Percentiles rank a stretch among this genome's conserved stretches.
Conservation (phyloP, 495 filamentous ascomycete species). For the Peziza echinospora region DNA sequence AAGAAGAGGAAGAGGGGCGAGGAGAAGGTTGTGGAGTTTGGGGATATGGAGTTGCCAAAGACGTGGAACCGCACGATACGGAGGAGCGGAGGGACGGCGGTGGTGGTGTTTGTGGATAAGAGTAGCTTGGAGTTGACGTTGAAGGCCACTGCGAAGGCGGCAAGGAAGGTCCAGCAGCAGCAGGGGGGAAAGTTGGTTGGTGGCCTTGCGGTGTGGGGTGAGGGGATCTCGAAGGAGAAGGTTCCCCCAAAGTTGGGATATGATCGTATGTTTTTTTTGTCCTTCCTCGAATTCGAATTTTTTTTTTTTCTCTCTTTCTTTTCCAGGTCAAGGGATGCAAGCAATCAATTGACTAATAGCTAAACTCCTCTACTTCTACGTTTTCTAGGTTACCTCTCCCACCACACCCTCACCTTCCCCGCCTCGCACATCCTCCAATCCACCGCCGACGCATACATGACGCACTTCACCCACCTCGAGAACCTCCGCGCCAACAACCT, state of each 20-base stretch:
- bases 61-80: conserved; percentile 59
- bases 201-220: conserved; percentile 44
- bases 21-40: conserved; percentile 29
- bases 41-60: conserved; percentile 35
- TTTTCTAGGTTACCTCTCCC: conserved; percentile 33
- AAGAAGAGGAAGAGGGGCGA: conserved; percentile 48
- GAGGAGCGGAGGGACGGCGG: conserved; percentile 49
- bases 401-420: conserved; percentile 51
- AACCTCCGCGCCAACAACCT: conserved; percentile 31
- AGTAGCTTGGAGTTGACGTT: conserved; percentile 48
- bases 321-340: too few relatives aligned
- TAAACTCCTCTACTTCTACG: background rate
- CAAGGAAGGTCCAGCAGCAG: conserved; percentile 31
- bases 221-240: conserved; percentile 26
- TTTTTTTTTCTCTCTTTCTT: background rate
- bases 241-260: conserved; percentile 36
- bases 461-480: conserved; percentile 46
- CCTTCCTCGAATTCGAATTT: conserved; percentile 2
- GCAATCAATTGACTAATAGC: too few relatives aligned
- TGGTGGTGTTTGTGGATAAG: conserved; percentile 65
- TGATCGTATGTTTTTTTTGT: conserved; percentile 20
- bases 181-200: background rate
- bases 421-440: conserved; percentile 37
- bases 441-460: conserved; percentile 65
- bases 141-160: conserved; percentile 43